Evolutionary conservation across 78 protist species (phyloP).

Genomic region (Dictyostelium intermedium): DNA sequence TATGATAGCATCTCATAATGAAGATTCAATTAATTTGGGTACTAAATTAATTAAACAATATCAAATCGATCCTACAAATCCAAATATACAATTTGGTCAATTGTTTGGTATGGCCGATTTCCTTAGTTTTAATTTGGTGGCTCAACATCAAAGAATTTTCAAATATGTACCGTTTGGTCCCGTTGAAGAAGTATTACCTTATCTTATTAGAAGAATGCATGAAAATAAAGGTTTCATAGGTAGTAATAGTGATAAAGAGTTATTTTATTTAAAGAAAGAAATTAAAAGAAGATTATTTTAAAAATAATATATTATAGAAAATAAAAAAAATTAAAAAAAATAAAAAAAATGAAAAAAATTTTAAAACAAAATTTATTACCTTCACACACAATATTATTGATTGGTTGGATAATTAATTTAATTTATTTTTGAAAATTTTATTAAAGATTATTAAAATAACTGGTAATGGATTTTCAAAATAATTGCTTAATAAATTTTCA

Average conservation of each 20-base stretch:
- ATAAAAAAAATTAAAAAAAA: background rate
- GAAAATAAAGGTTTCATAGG: constrained; percentile 84
- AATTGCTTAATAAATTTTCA: background rate
- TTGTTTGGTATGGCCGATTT: constrained; percentile 82
- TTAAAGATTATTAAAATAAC: too few relatives aligned
- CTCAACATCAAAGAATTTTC: constrained; percentile 63
- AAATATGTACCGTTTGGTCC: constrained; percentile 85
- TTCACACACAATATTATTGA: too few relatives aligned
- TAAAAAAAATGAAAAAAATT: background rate
- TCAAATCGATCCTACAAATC: constrained; percentile 1
- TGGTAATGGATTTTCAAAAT: too few relatives aligned
- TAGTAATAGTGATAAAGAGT: constrained; percentile 53
- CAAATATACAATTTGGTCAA: constrained; percentile 80
- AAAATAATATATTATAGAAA: background rate
- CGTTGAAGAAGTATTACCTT: constrained; percentile 63
- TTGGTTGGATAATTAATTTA: too few relatives aligned
- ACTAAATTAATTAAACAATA: constrained; percentile 17
- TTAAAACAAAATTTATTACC: background rate
- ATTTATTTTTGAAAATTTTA: too few relatives aligned
- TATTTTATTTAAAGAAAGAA: constrained; percentile 36
- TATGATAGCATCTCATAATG: constrained; percentile 82
- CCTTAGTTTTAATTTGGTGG: constrained; percentile 18
- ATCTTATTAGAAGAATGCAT: constrained; percentile 81
- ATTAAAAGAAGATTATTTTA: constrained; percentile 60
- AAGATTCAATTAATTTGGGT: constrained; percentile 42